These are phyloP conservation scores for Danielozyma ontarioensis DNA, from an alignment of 805 yeast genomes.

Conservation along the genomic window DNA sequence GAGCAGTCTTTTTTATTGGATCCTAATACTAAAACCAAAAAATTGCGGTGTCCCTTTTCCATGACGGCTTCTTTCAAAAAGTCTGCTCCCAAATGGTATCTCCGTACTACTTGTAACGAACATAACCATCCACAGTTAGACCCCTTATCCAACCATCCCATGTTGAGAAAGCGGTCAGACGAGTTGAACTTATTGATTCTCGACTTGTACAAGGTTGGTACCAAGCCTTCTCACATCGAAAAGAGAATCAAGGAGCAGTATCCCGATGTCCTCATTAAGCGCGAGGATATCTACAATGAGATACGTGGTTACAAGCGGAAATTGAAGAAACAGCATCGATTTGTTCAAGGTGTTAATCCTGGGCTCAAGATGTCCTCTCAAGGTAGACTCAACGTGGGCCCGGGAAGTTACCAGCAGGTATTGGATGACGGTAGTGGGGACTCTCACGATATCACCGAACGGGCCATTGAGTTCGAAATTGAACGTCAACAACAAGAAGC, in stretches of 20 bases:
- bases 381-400: slow-evolving; percentile 8
- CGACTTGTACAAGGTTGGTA: slow-evolving; percentile 49
- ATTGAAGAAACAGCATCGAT: slow-evolving; percentile 36
- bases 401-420: slow-evolving; percentile 12
- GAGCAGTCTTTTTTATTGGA: slow-evolving; percentile 28
- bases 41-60: slow-evolving; percentile 53
- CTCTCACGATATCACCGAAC: slow-evolving; percentile 4
- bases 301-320: slow-evolving; percentile 52
- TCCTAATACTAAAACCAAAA: slow-evolving; percentile 43
- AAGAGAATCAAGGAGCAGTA: slow-evolving; percentile 46
- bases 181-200: slow-evolving; percentile 48
- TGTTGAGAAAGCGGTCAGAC: slow-evolving; percentile 49
- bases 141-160: slow-evolving; percentile 51
- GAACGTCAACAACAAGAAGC: slow-evolving; percentile 9
- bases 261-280: slow-evolving; percentile 49
- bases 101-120: slow-evolving; percentile 49
- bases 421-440: slow-evolving; percentile 19
- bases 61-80: slow-evolving; percentile 54
- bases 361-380: slow-evolving; percentile 1
- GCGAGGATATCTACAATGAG: slow-evolving; percentile 56
- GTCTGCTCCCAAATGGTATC: slow-evolving; percentile 45
- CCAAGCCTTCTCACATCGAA: slow-evolving; percentile 52
- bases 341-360: slow-evolving; percentile 7
- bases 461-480: slow-evolving; percentile 5
- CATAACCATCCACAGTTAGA: slow-evolving; percentile 57